These are phyloP conservation scores for Penstemon davidsonii DNA, from an alignment of 257 asterid genomes.

Conservation along the genomic window DNA sequence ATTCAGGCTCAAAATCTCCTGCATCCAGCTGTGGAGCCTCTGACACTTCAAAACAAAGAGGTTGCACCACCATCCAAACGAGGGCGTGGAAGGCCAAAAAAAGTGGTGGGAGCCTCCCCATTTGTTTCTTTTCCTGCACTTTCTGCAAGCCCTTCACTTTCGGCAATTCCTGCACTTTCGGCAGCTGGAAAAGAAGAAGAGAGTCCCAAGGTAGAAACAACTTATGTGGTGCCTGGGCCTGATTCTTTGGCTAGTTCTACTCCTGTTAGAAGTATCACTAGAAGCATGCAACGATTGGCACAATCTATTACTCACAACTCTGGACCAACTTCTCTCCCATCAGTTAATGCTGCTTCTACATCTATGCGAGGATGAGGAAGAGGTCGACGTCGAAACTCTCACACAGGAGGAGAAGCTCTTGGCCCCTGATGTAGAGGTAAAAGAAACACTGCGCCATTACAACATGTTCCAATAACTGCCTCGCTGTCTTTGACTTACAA, in stretches of 20 bases:
- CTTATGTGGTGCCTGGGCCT: slow-evolving; percentile 39
- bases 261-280: slow-evolving; percentile 38
- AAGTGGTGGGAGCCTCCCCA: slow-evolving; percentile 35
- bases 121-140: slow-evolving; percentile 34
- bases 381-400: slow-evolving; percentile 62
- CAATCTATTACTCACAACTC: slow-evolving; percentile 36
- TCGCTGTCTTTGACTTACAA: slow-evolving; percentile 32
- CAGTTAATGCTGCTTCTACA: slow-evolving; percentile 43
- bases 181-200: slow-evolving; percentile 36
- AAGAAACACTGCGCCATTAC: slow-evolving; percentile 42
- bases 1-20: too few species aligned
- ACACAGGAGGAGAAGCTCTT: slow-evolving; percentile 65
- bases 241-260: slow-evolving; percentile 38
- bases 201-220: slow-evolving; percentile 33
- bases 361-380: slow-evolving; percentile 64
- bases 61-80: too few species aligned
- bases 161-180: slow-evolving; percentile 11
- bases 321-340: slow-evolving; percentile 42
- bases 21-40: too few species aligned
- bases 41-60: too few species aligned
- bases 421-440: slow-evolving; percentile 73
- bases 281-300: slow-evolving; percentile 42
- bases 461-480: slow-evolving; percentile 37
- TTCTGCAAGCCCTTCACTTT: too few species aligned
- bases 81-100: too few species aligned